Conservation (phyloP, 2,329 filamentous ascomycete genomes). For the Bipolaris cookei region DNA sequence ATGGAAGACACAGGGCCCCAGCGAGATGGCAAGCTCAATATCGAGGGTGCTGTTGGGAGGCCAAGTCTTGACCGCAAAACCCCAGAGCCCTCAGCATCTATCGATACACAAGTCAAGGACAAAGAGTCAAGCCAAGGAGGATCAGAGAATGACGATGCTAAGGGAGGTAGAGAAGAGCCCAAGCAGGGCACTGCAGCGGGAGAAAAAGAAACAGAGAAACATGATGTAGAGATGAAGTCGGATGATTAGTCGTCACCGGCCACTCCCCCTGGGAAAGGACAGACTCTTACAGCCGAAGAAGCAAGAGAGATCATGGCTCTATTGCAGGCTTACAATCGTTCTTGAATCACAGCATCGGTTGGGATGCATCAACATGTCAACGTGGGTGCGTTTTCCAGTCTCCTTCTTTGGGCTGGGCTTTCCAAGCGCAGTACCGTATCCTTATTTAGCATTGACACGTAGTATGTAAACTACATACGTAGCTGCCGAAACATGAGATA, state of each 20-base stretch:
- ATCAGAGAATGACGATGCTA: not conserved
- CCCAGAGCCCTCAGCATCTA: constrained; percentile 22
- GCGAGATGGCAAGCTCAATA: constrained; percentile 61
- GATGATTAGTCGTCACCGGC: constrained; percentile 12
- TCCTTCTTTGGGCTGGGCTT: no score
- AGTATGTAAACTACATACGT: no score
- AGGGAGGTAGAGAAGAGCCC: not conserved
- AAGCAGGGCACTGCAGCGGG: not conserved
- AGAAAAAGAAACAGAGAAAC: constrained; percentile 1
- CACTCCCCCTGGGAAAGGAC: not conserved
- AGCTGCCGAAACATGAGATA: no score
- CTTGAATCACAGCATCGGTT: not conserved
- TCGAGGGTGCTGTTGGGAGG: constrained; percentile 47
- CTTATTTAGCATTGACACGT: no score
- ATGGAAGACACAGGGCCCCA: constrained; percentile 84
- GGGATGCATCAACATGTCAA: not conserved
- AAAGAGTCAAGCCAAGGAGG: constrained; percentile 31
- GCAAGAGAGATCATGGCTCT: not conserved
- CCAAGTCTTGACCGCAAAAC: constrained; percentile 43
- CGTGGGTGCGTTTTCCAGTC: not conserved
- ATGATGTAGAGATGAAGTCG: constrained; percentile 20
- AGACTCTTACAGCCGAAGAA: not conserved
- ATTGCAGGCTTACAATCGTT: not conserved
- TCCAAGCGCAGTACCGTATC: no score
- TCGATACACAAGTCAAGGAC: constrained; percentile 19